A percentile compares a stretch with the other conserved stretches of the same genome.
phyloP scores from a whole-genome alignment of 1,284 basidiomycete species.

The Microbotryum violaceum region DNA sequence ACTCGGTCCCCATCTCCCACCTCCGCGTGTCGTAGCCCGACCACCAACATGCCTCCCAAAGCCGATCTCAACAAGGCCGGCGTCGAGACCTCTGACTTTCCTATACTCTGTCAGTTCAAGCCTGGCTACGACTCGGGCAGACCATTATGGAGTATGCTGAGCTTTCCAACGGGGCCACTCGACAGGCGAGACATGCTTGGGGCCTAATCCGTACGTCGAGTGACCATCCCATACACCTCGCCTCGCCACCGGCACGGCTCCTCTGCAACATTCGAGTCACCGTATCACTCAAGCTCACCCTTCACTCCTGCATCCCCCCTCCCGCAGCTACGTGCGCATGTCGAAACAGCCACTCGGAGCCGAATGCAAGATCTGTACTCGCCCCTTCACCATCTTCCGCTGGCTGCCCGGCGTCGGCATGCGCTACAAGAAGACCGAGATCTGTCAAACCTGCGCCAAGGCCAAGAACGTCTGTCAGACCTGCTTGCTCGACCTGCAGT shows the following conservation, averaged over 20 bases:
- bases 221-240: not conserved
- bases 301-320: slow-evolving; percentile 16
- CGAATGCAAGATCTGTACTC: slow-evolving; percentile 90
- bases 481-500: slow-evolving; percentile 87
- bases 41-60: slow-evolving; percentile 28
- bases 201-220: slow-evolving; percentile 66
- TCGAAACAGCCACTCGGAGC: slow-evolving; percentile 87
- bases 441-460: slow-evolving; percentile 98
- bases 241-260: not conserved
- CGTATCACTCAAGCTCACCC: slow-evolving; percentile 34
- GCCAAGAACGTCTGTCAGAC: slow-evolving; percentile 99
- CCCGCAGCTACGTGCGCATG: slow-evolving; percentile 16
- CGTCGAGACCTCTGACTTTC: slow-evolving; percentile 84
- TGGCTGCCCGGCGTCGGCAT: slow-evolving; percentile 93
- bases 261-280: not conserved
- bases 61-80: slow-evolving; percentile 78
- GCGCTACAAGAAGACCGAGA: slow-evolving; percentile 94
- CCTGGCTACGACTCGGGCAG: slow-evolving; percentile 5
- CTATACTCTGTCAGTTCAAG: slow-evolving; percentile 53
- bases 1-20: no score
- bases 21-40: no score
- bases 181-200: slow-evolving; percentile 42
- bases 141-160: no score
- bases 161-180: slow-evolving; percentile 22
- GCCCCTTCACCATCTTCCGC: slow-evolving; percentile 76